phyloP scores from a whole-genome alignment of 2,329 filamentous ascomycete genomes.

The Phyllosticta paracitricarpa region DNA sequence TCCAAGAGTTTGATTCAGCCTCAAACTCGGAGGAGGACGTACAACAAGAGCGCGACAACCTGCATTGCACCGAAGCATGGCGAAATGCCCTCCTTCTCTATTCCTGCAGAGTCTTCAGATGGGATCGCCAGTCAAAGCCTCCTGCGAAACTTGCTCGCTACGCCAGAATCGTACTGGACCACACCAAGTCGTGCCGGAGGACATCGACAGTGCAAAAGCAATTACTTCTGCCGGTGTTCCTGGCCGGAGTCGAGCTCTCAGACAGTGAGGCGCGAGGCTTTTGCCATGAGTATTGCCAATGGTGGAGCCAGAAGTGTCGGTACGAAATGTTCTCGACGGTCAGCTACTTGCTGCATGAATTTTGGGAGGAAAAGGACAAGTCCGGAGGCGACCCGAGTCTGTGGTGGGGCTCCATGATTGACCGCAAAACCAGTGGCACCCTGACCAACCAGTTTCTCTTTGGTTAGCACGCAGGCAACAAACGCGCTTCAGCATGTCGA shows the following conservation, averaged over 20 bases:
- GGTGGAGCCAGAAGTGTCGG: background rate
- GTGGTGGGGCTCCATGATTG: constrained; percentile 1
- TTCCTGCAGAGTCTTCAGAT: background rate
- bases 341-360: background rate
- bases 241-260: background rate
- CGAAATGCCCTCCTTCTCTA: background rate
- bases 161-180: background rate
- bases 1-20: background rate
- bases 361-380: background rate
- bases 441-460: background rate
- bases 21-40: background rate
- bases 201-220: background rate
- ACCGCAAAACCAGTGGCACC: background rate
- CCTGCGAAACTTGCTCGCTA: background rate
- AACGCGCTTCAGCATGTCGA: background rate
- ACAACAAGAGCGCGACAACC: background rate
- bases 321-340: background rate
- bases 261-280: background rate
- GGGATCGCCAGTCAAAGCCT: background rate
- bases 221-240: background rate
- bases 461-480: background rate
- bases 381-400: background rate
- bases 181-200: background rate
- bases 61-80: background rate
- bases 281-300: background rate